phyloP scores from a whole-genome alignment of 352 stramenopile genomes.

The Plasmopara viticola region DNA sequence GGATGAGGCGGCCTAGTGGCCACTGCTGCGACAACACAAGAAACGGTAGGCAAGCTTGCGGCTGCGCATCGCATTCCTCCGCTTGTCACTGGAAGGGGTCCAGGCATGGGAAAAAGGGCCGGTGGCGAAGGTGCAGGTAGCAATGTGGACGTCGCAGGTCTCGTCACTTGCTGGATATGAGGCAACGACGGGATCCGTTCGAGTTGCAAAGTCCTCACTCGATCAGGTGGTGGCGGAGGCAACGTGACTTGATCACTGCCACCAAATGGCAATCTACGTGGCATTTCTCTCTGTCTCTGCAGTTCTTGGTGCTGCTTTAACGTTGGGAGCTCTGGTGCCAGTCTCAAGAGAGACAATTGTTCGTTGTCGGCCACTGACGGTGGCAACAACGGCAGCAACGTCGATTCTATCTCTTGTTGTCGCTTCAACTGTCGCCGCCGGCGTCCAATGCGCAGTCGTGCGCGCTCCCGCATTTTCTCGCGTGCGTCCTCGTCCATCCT shows the following conservation, averaged over 20 bases:
- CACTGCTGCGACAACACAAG: conserved; percentile 14
- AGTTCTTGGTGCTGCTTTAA: conserved; percentile 20
- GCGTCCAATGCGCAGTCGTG: conserved; percentile 39
- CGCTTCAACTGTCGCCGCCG: conserved; percentile 23
- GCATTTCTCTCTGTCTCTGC: conserved; percentile 18
- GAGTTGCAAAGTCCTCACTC: conserved; percentile 16
- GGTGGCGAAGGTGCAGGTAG: conserved; percentile 31
- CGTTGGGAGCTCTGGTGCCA: conserved; percentile 22
- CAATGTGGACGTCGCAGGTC: conserved; percentile 40
- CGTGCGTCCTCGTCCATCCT: conserved; percentile 35
- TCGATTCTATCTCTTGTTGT: conserved; percentile 6
- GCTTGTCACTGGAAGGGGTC: conserved; percentile 6
- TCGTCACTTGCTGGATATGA: conserved; percentile 46
- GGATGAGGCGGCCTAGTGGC: conserved; percentile 21
- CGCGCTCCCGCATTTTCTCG: conserved; percentile 35
- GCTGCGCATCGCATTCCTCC: conserved; percentile 3
- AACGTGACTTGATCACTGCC: conserved; percentile 33
- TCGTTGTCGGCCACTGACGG: conserved; percentile 4
- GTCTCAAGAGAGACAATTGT: conserved; percentile 14
- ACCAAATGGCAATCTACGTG: conserved; percentile 19
- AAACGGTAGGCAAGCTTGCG: conserved; percentile 20
- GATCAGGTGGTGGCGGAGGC: conserved; percentile 20
- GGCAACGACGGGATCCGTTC: conserved; percentile 39
- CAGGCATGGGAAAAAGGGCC: conserved; percentile 25
- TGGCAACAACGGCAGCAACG: conserved; percentile 3